Evolutionary conservation across 2,329 filamentous ascomycete species (phyloP), one percentile per base, ranked within the genome.

Genomic region (Calonectria hawksworthii): DNA sequence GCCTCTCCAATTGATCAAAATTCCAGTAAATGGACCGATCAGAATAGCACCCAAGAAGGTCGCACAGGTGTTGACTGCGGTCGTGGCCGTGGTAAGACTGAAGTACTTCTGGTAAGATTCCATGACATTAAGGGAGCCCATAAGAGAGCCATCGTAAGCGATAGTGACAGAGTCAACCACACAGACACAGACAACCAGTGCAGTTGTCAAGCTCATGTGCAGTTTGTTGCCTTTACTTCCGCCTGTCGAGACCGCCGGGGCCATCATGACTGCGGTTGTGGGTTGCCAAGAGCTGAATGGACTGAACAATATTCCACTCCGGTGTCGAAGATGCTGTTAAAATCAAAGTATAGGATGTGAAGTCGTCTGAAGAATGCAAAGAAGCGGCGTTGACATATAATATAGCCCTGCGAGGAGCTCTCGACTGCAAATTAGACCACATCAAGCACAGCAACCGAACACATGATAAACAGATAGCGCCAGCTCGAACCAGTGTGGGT

Each of bases 1-100:
- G 11, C 65, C 71, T 14, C 56, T 66, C 71, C 71, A 69, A 38
- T 80, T 77, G 9, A 84, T 83, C 54, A 73, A 36, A 14, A 73
- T 10, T 26, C 73, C 69, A 4, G 65, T 59, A 23, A 75, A 68
- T 36, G 73, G 73, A 1, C 34, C 65, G 3, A 73, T 56, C 41
- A 68, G 64, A 7, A 63, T 68, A 5, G 64, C 70, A 13, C 73
- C 69, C 18, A 75, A 36, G 13, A 64, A 75, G 14, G 73, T 56
- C 28, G 67, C 61, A 34, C 41, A 50, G 6, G 73, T 68, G 50
- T 75, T 75, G 51, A 75, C 54, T 56, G 73, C 67, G 21, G 67
- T 75, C 28, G 73, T 73, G 9, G 70, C 61, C 26, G 73, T 75
- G 16, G 73, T 73, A 36, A 75, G 65, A 18, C 51, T 36, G 41